Conservation (phyloP, 2,329 filamentous ascomycete species). For the Xylaria polymorpha region DNA sequence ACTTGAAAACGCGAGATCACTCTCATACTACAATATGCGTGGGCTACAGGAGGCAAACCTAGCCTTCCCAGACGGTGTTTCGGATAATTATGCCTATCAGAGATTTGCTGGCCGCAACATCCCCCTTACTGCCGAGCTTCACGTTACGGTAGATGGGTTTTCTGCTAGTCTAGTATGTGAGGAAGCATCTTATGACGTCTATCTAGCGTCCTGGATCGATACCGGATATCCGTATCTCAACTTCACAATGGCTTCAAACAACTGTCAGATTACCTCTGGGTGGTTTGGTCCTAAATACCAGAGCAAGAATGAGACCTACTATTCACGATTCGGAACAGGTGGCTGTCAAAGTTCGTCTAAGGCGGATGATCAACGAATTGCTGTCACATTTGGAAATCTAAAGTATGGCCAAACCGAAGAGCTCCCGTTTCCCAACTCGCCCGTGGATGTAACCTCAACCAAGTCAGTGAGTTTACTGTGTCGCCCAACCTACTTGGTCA, state of each 20-base stretch:
- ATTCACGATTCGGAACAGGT: conserved; percentile 10
- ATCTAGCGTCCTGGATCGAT: not conserved
- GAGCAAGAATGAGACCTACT: not conserved
- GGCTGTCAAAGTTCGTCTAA: conserved; percentile 10
- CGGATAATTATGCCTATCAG: conserved; percentile 4
- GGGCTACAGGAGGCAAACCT: conserved; percentile 4
- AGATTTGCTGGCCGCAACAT: conserved; percentile 1
- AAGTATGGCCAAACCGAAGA: not conserved
- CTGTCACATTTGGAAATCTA: conserved; percentile 7
- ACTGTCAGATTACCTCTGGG: conserved; percentile 2
- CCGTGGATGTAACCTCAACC: not conserved
- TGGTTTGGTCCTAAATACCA: not conserved
- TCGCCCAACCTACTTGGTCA: conserved; percentile 10
- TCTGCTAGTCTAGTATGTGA: conserved; percentile 16
- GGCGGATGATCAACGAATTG: conserved; percentile 12
- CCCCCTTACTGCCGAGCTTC: conserved; percentile 3
- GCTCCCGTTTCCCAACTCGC: not conserved
- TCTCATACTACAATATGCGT: conserved; percentile 17
- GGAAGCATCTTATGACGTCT: conserved; percentile 5
- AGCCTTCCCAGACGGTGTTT: conserved; percentile 10
- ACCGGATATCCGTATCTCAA: conserved; percentile 8
- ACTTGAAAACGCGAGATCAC: not conserved
- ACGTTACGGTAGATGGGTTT: conserved; percentile 12
- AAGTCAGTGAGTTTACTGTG: conserved; percentile 4
- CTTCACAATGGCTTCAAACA: conserved; percentile 2